These are phyloP conservation scores for Mycena filopes DNA, from an alignment of 768 basidiomycete genomes.

Conservation along the genomic window DNA sequence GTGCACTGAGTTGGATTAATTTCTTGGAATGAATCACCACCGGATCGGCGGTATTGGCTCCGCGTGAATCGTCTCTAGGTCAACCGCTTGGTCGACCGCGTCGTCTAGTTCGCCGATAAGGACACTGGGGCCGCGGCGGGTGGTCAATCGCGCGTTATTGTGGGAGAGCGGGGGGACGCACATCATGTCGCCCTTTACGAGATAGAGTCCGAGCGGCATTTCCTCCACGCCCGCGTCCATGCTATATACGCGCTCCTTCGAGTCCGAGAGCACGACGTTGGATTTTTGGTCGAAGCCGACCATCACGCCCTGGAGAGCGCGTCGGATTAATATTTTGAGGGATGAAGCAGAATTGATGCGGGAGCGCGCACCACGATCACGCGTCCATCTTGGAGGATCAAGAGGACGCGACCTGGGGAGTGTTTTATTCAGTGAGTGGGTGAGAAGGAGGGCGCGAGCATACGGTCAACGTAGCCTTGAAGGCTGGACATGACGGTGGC, in stretches of 20 bases:
- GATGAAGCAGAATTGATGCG: background rate
- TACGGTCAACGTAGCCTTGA: slow-evolving; percentile 91
- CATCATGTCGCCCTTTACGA: slow-evolving; percentile 99
- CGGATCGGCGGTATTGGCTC: slow-evolving; percentile 88
- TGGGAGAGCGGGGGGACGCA: slow-evolving; percentile 55
- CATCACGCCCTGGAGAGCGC: slow-evolving; percentile 75
- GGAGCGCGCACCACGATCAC: slow-evolving; percentile 81
- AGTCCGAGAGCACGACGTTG: slow-evolving; percentile 94
- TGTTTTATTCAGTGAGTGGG: background rate
- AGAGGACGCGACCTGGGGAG: slow-evolving; percentile 81
- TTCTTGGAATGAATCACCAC: slow-evolving; percentile 52
- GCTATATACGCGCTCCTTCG: slow-evolving; percentile 93
- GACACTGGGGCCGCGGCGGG: slow-evolving; percentile 53
- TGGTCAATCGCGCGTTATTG: slow-evolving; percentile 12
- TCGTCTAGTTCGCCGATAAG: slow-evolving; percentile 91
- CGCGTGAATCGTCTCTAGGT: slow-evolving; percentile 83
- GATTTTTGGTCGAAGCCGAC: slow-evolving; percentile 96
- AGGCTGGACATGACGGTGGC: slow-evolving; percentile 84
- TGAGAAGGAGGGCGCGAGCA: slow-evolving; percentile 37
- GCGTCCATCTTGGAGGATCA: slow-evolving; percentile 96
- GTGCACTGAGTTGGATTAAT: too few species aligned
- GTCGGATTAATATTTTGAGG: slow-evolving; percentile 5
- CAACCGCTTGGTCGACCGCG: slow-evolving; percentile 77
- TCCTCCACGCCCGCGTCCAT: slow-evolving; percentile 94
- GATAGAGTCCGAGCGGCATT: slow-evolving; percentile 92